Conservation (phyloP, 139 green algal species). For the Astrephomene gubernaculifera region DNA sequence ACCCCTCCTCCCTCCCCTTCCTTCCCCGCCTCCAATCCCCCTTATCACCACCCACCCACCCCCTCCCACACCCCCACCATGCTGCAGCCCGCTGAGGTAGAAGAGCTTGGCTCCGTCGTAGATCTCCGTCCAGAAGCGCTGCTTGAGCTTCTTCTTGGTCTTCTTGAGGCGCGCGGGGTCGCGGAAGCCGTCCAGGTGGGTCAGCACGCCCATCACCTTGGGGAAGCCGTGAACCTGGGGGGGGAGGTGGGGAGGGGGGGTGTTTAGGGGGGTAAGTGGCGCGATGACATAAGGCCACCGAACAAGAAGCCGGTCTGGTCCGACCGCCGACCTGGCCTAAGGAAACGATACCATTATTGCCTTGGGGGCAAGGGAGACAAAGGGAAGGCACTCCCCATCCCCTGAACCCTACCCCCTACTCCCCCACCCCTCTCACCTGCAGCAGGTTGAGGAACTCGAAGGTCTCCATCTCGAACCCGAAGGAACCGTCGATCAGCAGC, state of each 20-base stretch:
- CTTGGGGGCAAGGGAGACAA: too few species aligned
- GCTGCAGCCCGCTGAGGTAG: constrained; percentile 92
- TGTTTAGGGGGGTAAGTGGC: too few species aligned
- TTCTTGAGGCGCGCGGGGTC: constrained; percentile 90
- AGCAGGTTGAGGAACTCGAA: constrained; percentile 99
- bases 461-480: constrained; percentile 99
- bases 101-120: constrained; percentile 99
- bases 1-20: too few species aligned
- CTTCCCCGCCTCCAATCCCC: too few species aligned
- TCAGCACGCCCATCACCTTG: constrained; percentile 99
- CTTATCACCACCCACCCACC: neutral
- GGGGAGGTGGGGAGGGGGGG: neutral
- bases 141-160: constrained; percentile 95
- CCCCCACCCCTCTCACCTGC: constrained; percentile 68
- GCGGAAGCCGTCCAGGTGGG: constrained; percentile 96
- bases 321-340: too few species aligned
- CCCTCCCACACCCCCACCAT: constrained; percentile 73
- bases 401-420: neutral
- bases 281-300: too few species aligned
- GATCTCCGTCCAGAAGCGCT: constrained; percentile 97
- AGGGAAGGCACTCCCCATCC: neutral
- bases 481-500: constrained; percentile 92
- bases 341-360: too few species aligned
- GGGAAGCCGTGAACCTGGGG: constrained; percentile 89
- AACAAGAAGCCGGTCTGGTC: too few species aligned